These are phyloP conservation scores for Pseudocercospora vitis DNA, from an alignment of 2,329 filamentous ascomycete genomes.

Conservation along the genomic window DNA sequence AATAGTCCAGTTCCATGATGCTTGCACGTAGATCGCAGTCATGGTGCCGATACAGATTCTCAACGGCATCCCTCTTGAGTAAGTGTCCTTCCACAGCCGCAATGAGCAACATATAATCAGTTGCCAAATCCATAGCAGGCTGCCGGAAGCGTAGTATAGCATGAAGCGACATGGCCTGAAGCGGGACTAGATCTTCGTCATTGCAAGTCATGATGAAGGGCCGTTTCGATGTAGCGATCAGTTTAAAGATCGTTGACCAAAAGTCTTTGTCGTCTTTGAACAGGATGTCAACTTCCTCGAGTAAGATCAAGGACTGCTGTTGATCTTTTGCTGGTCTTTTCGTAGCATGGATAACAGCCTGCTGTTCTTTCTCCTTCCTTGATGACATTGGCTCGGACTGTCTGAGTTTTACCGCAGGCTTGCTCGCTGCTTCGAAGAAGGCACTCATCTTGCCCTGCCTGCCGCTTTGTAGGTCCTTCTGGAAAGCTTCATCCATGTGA, in stretches of 20 bases:
- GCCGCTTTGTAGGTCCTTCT: slow-evolving; percentile 62
- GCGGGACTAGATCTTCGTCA: slow-evolving; percentile 77
- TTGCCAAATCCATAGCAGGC: slow-evolving; percentile 65
- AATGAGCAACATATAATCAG: slow-evolving; percentile 77
- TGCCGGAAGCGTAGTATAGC: slow-evolving; percentile 76
- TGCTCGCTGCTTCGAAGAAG: slow-evolving; percentile 65
- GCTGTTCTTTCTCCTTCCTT: slow-evolving; percentile 28
- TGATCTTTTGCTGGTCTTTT: slow-evolving; percentile 54
- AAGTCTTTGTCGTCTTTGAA: slow-evolving; percentile 97
- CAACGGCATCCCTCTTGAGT: slow-evolving; percentile 65
- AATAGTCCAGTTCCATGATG: slow-evolving; percentile 84
- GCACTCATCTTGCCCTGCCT: slow-evolving; percentile 77
- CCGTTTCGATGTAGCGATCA: slow-evolving; percentile 82
- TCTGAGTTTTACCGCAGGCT: slow-evolving; percentile 37
- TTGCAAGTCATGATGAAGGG: slow-evolving; percentile 96
- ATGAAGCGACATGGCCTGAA: slow-evolving; percentile 73
- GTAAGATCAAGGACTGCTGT: slow-evolving; percentile 88
- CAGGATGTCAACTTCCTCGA: slow-evolving; percentile 90
- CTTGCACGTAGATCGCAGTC: slow-evolving; percentile 73
- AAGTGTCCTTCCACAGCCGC: slow-evolving; percentile 89
- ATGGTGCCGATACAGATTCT: slow-evolving; percentile 68
- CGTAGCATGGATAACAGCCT: slow-evolving; percentile 30
- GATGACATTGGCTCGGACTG: slow-evolving; percentile 34
- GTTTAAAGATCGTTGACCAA: slow-evolving; percentile 75
- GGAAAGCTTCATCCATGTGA: slow-evolving; percentile 47